Evolutionary conservation across 1,284 basidiomycete genomes (phyloP).

Genomic region (Malassezia yamatoensis): DNA sequence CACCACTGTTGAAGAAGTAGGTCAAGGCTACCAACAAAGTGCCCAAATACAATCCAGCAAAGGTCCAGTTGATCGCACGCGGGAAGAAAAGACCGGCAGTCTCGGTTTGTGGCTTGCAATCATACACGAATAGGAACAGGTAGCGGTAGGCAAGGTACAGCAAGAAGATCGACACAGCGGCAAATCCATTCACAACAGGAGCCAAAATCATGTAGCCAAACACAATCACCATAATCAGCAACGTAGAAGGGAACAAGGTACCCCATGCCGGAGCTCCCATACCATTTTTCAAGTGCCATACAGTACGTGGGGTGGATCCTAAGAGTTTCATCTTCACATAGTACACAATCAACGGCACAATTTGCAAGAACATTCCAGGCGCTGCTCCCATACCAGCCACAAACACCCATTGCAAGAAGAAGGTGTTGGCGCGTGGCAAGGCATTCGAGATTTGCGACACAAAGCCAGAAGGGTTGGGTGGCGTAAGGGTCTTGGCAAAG

Average conservation of each 20-base stretch:
- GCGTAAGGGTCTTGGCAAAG: constrained; percentile 22
- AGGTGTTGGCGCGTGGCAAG: constrained; percentile 74
- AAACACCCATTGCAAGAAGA: constrained; percentile 74
- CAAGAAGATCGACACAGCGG: constrained; percentile 67
- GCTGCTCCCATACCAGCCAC: constrained; percentile 50
- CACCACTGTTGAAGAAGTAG: constrained; percentile 32
- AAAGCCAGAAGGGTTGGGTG: constrained; percentile 20
- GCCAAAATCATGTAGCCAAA: constrained; percentile 72
- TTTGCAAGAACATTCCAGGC: constrained; percentile 69
- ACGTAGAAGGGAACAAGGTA: constrained; percentile 53
- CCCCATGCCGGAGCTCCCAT: constrained; percentile 67
- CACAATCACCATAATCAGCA: constrained; percentile 37
- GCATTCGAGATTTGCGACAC: constrained; percentile 50
- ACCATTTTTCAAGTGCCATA: constrained; percentile 66
- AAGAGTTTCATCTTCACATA: constrained; percentile 74
- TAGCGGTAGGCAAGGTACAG: constrained; percentile 62
- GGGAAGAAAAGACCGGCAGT: constrained; percentile 94
- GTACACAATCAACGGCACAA: constrained; percentile 66
- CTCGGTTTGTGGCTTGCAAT: constrained; percentile 63
- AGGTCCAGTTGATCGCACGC: constrained; percentile 80
- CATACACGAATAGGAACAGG: constrained; percentile 53
- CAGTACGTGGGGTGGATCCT: constrained; percentile 77
- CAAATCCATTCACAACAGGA: constrained; percentile 85
- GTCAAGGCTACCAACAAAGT: constrained; percentile 39
- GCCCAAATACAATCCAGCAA: constrained; percentile 59